Conservation (phyloP, 2,329 filamentous ascomycete species). For the Arthrobotrys pseudoclavata region DNA sequence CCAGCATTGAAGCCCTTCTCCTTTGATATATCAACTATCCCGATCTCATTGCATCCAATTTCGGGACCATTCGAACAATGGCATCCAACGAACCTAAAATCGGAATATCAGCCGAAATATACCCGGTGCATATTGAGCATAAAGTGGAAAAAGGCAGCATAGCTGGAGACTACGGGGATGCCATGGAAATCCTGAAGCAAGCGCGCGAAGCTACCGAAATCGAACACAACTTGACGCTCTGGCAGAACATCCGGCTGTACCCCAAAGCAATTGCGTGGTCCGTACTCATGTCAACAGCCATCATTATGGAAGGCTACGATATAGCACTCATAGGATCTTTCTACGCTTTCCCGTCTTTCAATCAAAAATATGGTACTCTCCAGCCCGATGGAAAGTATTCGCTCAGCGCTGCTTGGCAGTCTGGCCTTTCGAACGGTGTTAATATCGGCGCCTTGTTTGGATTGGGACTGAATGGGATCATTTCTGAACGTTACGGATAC, state of each 20-base stretch:
- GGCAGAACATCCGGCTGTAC: conserved; percentile 83
- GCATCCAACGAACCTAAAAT: neutral
- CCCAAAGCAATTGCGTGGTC: conserved; percentile 64
- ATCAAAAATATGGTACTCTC: conserved; percentile 68
- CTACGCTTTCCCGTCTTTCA: conserved; percentile 69
- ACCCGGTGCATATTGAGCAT: conserved; percentile 6
- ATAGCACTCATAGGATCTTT: conserved; percentile 70
- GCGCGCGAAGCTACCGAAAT: conserved; percentile 19
- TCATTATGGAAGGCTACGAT: conserved; percentile 72
- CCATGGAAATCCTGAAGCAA: conserved; percentile 5
- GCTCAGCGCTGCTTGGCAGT: conserved; percentile 72
- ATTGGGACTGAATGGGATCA: conserved; percentile 75
- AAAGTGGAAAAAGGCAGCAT: neutral
- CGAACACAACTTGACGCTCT: conserved; percentile 78
- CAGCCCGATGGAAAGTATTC: conserved; percentile 67
- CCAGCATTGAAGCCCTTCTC: neutral
- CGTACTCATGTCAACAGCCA: conserved; percentile 67
- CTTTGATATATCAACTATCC: neutral
- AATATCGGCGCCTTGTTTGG: conserved; percentile 77
- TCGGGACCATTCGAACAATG: neutral
- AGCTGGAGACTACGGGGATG: neutral
- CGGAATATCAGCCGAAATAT: neutral
- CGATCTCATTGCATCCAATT: neutral
- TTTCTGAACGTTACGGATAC: conserved; percentile 78
- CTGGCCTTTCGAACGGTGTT: conserved; percentile 72